Evolutionary conservation across 2,329 filamentous ascomycete genomes (phyloP).

Genomic region (Penicillium frequentans): DNA sequence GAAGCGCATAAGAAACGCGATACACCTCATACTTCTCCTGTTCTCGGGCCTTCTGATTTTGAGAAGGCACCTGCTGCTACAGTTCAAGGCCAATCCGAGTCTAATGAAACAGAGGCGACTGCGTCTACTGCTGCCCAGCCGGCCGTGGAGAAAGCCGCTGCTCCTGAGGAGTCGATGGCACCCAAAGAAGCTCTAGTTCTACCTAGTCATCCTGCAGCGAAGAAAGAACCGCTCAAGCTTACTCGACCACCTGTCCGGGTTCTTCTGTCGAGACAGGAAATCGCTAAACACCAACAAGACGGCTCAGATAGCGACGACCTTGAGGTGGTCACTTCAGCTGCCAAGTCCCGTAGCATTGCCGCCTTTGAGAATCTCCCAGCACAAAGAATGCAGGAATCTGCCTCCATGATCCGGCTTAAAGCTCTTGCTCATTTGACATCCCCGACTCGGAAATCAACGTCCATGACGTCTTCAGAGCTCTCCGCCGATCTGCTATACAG

Average conservation of each 20-base stretch:
- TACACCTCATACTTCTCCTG: conserved; percentile 71
- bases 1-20: conserved; percentile 49
- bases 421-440: conserved; percentile 71
- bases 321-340: conserved; percentile 58
- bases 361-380: conserved; percentile 70
- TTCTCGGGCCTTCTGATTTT: conserved; percentile 29
- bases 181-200: conserved; percentile 3
- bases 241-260: conserved; percentile 40
- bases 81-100: neutral
- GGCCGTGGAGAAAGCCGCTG: neutral
- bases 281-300: conserved; percentile 35
- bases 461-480: conserved; percentile 70
- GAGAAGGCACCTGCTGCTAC: conserved; percentile 6
- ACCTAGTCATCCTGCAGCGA: conserved; percentile 24
- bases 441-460: conserved; percentile 51
- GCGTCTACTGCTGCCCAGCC: conserved; percentile 32
- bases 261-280: conserved; percentile 39
- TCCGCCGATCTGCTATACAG: conserved; percentile 67
- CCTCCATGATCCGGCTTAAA: conserved; percentile 67
- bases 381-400: conserved; percentile 59
- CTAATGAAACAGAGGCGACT: conserved; percentile 13
- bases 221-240: conserved; percentile 25
- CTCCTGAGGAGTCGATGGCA: neutral
- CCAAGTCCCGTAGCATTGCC: conserved; percentile 46
- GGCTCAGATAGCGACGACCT: conserved; percentile 58